These are phyloP conservation scores for Cercospora berteroae DNA, from an alignment of 2,329 filamentous ascomycete species.

Conservation along the genomic window DNA sequence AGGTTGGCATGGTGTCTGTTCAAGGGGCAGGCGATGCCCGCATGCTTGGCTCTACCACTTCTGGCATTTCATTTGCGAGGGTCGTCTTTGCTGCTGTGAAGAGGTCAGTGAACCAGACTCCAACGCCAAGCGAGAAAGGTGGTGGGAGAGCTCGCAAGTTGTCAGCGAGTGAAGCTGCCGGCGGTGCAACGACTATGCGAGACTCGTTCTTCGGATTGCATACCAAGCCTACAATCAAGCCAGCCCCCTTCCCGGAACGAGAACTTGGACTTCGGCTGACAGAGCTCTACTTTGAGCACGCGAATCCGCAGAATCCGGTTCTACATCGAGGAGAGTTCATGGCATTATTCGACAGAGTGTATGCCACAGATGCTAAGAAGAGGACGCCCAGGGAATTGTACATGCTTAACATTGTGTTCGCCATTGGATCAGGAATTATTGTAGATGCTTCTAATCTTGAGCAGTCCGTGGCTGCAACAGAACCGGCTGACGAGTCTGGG, in stretches of 20 bases:
- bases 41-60: conserved; percentile 73
- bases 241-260: conserved; percentile 77
- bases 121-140: conserved; percentile 62
- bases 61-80: conserved; percentile 88
- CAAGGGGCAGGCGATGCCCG: conserved; percentile 75
- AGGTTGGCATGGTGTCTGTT: conserved; percentile 73
- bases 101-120: conserved; percentile 59
- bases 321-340: conserved; percentile 87
- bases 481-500: conserved; percentile 30
- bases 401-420: conserved; percentile 94
- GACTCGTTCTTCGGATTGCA: conserved; percentile 98
- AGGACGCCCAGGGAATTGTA: conserved; percentile 82
- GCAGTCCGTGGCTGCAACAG: conserved; percentile 28
- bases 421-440: conserved; percentile 91
- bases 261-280: conserved; percentile 71
- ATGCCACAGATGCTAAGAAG: conserved; percentile 64
- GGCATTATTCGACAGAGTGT: conserved; percentile 80
- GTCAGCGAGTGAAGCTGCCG: conserved; percentile 49
- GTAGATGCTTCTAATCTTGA: conserved; percentile 54
- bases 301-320: conserved; percentile 93
- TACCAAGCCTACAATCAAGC: conserved; percentile 81
- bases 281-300: conserved; percentile 88
- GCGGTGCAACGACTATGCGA: conserved; percentile 75
- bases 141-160: conserved; percentile 54
- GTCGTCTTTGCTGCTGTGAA: conserved; percentile 95